Conservation (phyloP, 129 eudicot species). For the Centrapalus pauciflorus region DNA sequence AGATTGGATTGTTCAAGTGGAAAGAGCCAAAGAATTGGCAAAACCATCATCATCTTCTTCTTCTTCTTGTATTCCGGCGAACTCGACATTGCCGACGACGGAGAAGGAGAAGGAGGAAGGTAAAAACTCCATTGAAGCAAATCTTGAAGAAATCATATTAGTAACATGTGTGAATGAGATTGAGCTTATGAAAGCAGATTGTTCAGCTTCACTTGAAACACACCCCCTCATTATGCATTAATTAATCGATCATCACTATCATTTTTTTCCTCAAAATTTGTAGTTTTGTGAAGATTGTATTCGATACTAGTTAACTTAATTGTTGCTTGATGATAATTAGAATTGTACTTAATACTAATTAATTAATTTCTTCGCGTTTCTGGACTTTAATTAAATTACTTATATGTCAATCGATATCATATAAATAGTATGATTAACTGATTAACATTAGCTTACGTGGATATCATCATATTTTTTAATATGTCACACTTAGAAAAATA, state of each 20-base stretch:
- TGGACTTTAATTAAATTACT: no score
- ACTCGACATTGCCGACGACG: conserved; percentile 3
- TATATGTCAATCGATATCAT: no score
- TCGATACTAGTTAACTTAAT: not conserved
- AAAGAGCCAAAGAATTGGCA: conserved; percentile 66
- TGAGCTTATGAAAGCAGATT: conserved; percentile 29
- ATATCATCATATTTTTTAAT: no score
- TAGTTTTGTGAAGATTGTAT: not conserved
- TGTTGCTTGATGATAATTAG: not conserved
- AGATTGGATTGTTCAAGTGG: conserved; percentile 69
- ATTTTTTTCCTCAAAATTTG: not conserved
- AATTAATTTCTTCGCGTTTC: not conserved
- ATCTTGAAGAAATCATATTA: conserved; percentile 36
- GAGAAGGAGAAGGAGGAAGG: not conserved
- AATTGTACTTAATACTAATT: not conserved
- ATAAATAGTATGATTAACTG: no score
- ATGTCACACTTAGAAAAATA: no score
- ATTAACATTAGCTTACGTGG: no score
- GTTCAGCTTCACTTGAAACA: conserved; percentile 37
- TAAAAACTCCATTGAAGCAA: conserved; percentile 9
- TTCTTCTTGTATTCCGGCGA: not conserved
- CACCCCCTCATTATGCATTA: conserved; percentile 51
- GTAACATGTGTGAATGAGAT: conserved; percentile 23
- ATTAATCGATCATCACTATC: conserved; percentile 6
- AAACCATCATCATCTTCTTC: conserved; percentile 25